phyloP scores from a whole-genome alignment of 352 stramenopile species.

The Phytophthora podocarpi region DNA sequence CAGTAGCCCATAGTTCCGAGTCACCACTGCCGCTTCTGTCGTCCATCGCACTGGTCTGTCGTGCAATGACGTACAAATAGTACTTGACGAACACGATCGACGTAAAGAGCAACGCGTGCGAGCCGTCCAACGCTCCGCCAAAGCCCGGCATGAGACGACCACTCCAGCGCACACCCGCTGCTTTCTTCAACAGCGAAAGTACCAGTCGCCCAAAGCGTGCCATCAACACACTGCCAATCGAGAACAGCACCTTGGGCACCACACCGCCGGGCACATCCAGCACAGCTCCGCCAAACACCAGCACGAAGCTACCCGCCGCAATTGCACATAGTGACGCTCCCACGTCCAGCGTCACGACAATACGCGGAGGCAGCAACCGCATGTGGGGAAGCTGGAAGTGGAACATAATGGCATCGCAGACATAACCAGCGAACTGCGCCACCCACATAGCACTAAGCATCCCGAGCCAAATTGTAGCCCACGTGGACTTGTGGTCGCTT shows the following conservation, averaged over 20 bases:
- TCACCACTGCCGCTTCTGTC: constrained; percentile 20
- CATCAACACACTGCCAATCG: constrained; percentile 84
- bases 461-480: constrained; percentile 45
- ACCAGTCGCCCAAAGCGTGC: constrained; percentile 93
- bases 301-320: constrained; percentile 37
- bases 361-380: constrained; percentile 45
- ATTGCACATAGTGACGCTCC: constrained; percentile 51
- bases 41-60: constrained; percentile 10
- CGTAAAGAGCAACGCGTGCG: constrained; percentile 92
- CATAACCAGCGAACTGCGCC: constrained; percentile 50
- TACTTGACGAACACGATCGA: constrained; percentile 56
- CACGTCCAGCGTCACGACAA: constrained; percentile 54
- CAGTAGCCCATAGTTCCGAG: constrained; percentile 28
- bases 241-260: constrained; percentile 78
- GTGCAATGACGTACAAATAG: constrained; percentile 43
- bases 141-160: constrained; percentile 93
- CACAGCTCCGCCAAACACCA: constrained; percentile 41
- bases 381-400: constrained; percentile 51
- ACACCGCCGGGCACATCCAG: constrained; percentile 40
- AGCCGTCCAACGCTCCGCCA: constrained; percentile 91
- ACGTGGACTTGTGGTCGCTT: constrained; percentile 32
- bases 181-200: constrained; percentile 92
- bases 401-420: constrained; percentile 60
- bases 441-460: constrained; percentile 52
- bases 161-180: constrained; percentile 92